Conservation (phyloP, 2,329 filamentous ascomycete species). For the Cordyceps farinosa region DNA sequence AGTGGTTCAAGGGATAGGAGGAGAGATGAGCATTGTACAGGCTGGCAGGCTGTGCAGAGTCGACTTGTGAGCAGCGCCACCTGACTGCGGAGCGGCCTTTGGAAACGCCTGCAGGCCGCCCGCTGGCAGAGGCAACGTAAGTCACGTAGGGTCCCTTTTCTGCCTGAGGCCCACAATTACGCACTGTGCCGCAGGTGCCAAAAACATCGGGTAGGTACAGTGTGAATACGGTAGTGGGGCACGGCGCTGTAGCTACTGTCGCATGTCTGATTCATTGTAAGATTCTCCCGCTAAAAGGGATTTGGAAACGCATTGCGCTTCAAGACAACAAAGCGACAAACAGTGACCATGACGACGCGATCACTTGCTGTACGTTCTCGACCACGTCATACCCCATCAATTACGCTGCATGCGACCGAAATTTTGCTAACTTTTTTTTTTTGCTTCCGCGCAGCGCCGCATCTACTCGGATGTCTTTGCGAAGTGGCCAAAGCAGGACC, state of each 20-base stretch:
- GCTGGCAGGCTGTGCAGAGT: constrained; percentile 9
- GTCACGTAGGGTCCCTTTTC: constrained; percentile 4
- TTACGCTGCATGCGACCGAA: background rate
- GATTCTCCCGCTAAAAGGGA: constrained; percentile 3
- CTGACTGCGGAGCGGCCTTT: constrained; percentile 12
- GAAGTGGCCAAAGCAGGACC: constrained; percentile 60
- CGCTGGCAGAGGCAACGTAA: constrained; percentile 4
- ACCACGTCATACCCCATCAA: background rate
- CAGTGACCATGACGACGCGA: constrained; percentile 12
- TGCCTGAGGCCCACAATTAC: constrained; percentile 9
- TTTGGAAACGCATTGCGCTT: constrained; percentile 3
- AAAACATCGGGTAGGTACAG: background rate
- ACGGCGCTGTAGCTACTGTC: constrained; percentile 4
- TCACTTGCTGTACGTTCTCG: constrained; percentile 11
- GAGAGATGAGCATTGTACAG: constrained; percentile 4
- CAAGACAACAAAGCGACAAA: background rate
- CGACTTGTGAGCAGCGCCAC: constrained; percentile 16
- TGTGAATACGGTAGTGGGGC: background rate
- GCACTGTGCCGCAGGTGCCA: background rate
- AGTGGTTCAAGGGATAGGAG: constrained; percentile 11
- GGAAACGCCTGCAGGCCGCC: background rate
- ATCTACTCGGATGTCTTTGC: constrained; percentile 39
- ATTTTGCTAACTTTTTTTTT: constrained; percentile 3
- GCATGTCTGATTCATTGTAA: constrained; percentile 14
- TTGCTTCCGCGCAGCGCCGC: constrained; percentile 28